Evolutionary conservation across 2,329 filamentous ascomycete genomes (phyloP).

Genomic region (Bipolaris oryzae): DNA sequence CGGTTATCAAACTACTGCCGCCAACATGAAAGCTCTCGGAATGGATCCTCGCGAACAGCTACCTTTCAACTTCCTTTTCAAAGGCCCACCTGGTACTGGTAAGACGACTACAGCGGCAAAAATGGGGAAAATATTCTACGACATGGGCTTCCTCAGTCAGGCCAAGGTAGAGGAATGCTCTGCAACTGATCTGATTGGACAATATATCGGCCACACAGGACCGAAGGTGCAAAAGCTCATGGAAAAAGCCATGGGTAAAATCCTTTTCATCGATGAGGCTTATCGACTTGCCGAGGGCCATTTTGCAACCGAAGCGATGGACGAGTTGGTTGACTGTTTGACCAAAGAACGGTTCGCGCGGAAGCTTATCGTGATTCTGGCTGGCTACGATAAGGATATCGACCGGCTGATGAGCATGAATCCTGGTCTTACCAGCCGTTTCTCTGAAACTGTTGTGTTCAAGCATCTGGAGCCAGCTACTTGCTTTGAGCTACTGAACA

Average conservation of each 20-base stretch:
- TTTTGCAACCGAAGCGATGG: slow-evolving; percentile 64
- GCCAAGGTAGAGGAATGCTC: slow-evolving; percentile 70
- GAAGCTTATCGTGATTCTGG: slow-evolving; percentile 70
- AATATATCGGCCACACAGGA: slow-evolving; percentile 72
- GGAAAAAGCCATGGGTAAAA: slow-evolving; percentile 67
- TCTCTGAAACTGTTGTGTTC: slow-evolving; percentile 67
- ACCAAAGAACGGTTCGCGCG: slow-evolving; percentile 63
- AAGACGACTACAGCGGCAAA: slow-evolving; percentile 75
- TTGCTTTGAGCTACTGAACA: slow-evolving; percentile 41
- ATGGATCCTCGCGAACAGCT: slow-evolving; percentile 64
- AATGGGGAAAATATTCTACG: slow-evolving; percentile 76
- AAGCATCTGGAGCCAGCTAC: slow-evolving; percentile 40
- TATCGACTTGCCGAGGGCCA: slow-evolving; percentile 66
- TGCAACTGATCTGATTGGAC: slow-evolving; percentile 69
- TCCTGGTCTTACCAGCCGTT: slow-evolving; percentile 67
- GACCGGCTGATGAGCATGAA: slow-evolving; percentile 67
- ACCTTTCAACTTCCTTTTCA: slow-evolving; percentile 73
- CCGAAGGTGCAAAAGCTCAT: slow-evolving; percentile 67
- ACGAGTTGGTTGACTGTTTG: slow-evolving; percentile 59
- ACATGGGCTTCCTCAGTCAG: slow-evolving; percentile 70
- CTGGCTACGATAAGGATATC: slow-evolving; percentile 68
- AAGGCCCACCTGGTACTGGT: slow-evolving; percentile 61
- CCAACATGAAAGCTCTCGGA: slow-evolving; percentile 57
- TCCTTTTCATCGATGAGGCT: slow-evolving; percentile 75
- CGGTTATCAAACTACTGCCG: slow-evolving; percentile 60